Conservation (phyloP, 108 stramenopile genomes). For the Pseudonitzschia delicatissima region DNA sequence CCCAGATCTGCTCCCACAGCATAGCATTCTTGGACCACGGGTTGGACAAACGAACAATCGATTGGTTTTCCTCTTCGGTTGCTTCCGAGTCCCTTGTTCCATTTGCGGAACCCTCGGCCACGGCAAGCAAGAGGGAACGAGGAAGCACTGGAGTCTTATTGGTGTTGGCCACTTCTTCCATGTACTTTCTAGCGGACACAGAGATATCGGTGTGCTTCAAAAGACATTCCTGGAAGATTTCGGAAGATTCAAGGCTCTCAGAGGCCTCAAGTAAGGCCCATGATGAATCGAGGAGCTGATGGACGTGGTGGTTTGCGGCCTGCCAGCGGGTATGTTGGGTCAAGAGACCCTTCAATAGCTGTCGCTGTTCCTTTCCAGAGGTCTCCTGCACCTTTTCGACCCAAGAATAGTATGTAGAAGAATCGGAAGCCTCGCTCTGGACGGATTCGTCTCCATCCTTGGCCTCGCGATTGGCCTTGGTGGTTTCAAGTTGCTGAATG, state of each 20-base stretch:
- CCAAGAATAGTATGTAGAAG: neutral
- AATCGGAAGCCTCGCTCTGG: neutral
- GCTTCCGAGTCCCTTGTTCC: too few relatives aligned
- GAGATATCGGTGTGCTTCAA: slow-evolving; percentile 1
- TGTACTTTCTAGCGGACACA: neutral
- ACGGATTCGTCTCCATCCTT: neutral
- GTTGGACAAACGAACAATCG: neutral
- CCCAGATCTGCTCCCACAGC: slow-evolving; percentile 8
- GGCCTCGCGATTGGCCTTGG: slow-evolving; percentile 2
- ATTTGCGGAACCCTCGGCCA: too few relatives aligned
- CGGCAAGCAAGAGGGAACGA: too few relatives aligned
- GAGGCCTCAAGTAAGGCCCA: slow-evolving; percentile 1
- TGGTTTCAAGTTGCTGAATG: slow-evolving; percentile 5
- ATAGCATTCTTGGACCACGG: slow-evolving; percentile 3
- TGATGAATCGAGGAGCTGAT: neutral
- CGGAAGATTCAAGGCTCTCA: neutral
- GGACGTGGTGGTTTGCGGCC: neutral
- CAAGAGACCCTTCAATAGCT: neutral
- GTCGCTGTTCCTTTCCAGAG: neutral
- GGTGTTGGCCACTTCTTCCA: neutral
- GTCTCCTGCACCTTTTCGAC: slow-evolving; percentile 1
- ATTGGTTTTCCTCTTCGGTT: neutral
- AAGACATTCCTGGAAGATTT: neutral
- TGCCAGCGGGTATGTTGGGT: slow-evolving; percentile 1
- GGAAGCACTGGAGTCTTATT: neutral